phyloP scores from a whole-genome alignment of 176 grass and related monocot genomes.

The Miscanthus lutarioriparius region DNA sequence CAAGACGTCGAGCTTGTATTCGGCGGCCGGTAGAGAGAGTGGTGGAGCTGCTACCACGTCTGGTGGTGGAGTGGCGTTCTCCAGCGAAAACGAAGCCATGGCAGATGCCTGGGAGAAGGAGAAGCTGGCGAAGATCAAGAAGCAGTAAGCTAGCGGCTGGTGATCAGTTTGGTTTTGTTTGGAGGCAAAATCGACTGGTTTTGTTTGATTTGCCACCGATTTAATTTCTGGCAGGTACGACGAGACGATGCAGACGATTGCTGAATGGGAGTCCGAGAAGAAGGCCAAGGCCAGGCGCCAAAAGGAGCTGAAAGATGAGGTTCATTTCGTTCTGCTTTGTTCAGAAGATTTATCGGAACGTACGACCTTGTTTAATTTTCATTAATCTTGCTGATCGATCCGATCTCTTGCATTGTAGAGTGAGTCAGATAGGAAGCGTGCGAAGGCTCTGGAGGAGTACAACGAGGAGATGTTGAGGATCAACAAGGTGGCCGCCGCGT shows the following conservation, averaged over 20 bases:
- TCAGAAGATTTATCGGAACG: neutral
- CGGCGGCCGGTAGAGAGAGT: neutral
- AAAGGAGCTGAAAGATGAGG: conserved; percentile 53
- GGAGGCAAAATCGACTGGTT: too few species aligned
- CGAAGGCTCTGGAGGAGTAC: conserved; percentile 52
- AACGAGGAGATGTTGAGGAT: conserved; percentile 52
- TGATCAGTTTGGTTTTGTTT: neutral
- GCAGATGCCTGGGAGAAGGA: conserved; percentile 65
- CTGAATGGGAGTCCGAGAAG: conserved; percentile 73
- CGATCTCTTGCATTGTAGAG: conserved; percentile 25
- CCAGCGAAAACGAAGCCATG: conserved; percentile 36
- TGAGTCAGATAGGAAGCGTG: conserved; percentile 42
- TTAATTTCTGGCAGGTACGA: conserved; percentile 44
- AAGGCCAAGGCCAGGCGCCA: conserved; percentile 56
- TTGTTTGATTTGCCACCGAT: neutral
- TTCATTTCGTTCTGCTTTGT: neutral
- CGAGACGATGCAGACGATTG: conserved; percentile 51
- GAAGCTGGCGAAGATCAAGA: conserved; percentile 58
- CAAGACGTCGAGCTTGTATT: conserved; percentile 6
- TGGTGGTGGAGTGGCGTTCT: neutral
- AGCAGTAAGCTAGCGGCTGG: conserved; percentile 31
- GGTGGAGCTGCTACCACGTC: neutral
- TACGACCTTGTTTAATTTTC: neutral
- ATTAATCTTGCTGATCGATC: neutral
- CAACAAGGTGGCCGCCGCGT: conserved; percentile 43